phyloP scores from a whole-genome alignment of 2,329 filamentous ascomycete genomes.

The Botrytis fragariae region DNA sequence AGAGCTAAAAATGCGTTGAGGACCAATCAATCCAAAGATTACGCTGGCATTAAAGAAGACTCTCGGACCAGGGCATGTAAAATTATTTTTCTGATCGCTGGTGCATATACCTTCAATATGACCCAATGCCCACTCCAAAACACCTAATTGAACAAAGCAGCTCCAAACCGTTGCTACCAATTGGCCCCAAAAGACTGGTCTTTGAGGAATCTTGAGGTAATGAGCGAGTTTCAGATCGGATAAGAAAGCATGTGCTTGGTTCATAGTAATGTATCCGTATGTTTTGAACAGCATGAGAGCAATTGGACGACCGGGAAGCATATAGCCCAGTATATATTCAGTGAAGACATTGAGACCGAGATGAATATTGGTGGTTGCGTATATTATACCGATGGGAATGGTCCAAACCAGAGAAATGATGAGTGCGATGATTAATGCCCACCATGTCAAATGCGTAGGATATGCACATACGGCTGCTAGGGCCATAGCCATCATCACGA shows the following conservation, averaged over 20 bases:
- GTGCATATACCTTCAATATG: constrained; percentile 65
- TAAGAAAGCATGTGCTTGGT: constrained; percentile 22
- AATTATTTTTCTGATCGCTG: constrained; percentile 44
- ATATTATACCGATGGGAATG: constrained; percentile 66
- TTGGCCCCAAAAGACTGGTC: constrained; percentile 65
- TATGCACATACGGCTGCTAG: constrained; percentile 24
- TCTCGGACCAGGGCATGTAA: constrained; percentile 47
- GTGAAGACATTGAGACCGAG: constrained; percentile 71
- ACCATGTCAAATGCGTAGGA: constrained; percentile 26
- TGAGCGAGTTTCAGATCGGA: constrained; percentile 50
- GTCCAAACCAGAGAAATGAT: constrained; percentile 37
- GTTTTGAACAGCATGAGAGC: constrained; percentile 72
- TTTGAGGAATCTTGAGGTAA: constrained; percentile 58
- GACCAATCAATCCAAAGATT: constrained; percentile 73
- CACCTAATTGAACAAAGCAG: constrained; percentile 63
- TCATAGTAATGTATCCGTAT: constrained; percentile 24
- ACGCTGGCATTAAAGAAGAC: constrained; percentile 64
- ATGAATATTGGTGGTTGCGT: constrained; percentile 68
- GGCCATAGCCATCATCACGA: constrained; percentile 46
- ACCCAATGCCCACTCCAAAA: constrained; percentile 59
- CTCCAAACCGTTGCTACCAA: constrained; percentile 64
- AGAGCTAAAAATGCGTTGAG: constrained; percentile 44
- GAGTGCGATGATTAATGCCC: constrained; percentile 34
- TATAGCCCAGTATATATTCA: constrained; percentile 72
- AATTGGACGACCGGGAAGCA: constrained; percentile 66